A percentile compares a stretch with the other conserved stretches of the same genome.
Evolutionary conservation across 331 rosid genomes (phyloP).

Genomic region (Rhamnella rubrinervis): DNA sequence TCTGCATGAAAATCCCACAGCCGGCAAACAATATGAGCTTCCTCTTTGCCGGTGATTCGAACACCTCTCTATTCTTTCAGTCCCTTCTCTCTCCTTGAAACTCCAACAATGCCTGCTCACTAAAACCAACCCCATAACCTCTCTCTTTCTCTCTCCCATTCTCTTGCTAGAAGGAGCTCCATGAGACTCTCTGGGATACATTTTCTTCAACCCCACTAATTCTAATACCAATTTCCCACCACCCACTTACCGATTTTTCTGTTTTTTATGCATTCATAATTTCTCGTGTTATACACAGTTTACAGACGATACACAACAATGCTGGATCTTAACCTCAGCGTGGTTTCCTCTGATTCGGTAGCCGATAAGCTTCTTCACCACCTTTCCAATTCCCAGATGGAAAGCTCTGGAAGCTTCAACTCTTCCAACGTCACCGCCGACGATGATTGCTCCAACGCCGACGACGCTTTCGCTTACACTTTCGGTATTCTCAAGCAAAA

Average conservation of each 20-base stretch:
- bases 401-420: slow-evolving; percentile 63
- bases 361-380: slow-evolving; percentile 29
- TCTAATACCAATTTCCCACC: background rate
- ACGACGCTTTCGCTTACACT: slow-evolving; percentile 41
- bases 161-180: background rate
- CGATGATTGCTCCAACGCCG: slow-evolving; percentile 47
- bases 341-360: slow-evolving; percentile 20
- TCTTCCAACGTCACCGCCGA: slow-evolving; percentile 60
- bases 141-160: background rate
- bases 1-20: slow-evolving; percentile 16
- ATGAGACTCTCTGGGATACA: background rate
- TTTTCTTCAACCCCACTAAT: background rate
- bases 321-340: slow-evolving; percentile 83
- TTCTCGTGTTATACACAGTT: background rate
- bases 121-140: no score
- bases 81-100: background rate
- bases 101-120: background rate
- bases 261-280: background rate
- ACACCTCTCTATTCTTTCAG: background rate
- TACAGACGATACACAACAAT: slow-evolving; percentile 21
- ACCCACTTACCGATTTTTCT: background rate
- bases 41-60: background rate
- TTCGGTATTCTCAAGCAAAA: slow-evolving; percentile 47
- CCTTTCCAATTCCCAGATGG: slow-evolving; percentile 38
- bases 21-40: slow-evolving; percentile 5